Evolutionary conservation across 1,139 yeast species (phyloP).

Genomic region (Hanseniaspora sp.): DNA sequence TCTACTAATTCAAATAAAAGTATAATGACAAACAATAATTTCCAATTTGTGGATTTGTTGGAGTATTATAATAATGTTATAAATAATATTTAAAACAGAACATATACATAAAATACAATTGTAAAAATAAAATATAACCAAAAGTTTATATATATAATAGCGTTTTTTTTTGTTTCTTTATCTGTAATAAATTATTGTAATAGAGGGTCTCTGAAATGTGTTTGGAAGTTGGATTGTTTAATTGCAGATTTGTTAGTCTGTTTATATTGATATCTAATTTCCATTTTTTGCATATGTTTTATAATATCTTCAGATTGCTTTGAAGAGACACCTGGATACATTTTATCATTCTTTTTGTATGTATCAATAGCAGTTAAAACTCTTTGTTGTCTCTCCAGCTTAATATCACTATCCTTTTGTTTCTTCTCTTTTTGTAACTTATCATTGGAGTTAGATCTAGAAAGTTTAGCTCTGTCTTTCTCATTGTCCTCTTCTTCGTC

Average conservation of each 20-base stretch:
- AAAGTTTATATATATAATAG: too few relatives aligned
- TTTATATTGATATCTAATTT: slow-evolving; percentile 38
- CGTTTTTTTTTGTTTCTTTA: too few relatives aligned
- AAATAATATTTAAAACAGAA: background rate
- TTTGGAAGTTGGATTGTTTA: slow-evolving; percentile 48
- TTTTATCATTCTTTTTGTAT: slow-evolving; percentile 42
- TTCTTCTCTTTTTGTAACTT: slow-evolving; percentile 23
- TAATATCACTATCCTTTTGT: background rate
- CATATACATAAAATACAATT: slow-evolving; percentile 32
- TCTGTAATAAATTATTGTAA: slow-evolving; percentile 28
- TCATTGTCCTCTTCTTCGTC: slow-evolving; percentile 7
- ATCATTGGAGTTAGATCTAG: slow-evolving; percentile 17
- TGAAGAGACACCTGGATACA: slow-evolving; percentile 31
- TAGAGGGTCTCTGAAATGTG: slow-evolving; percentile 55
- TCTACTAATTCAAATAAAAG: slow-evolving; percentile 3
- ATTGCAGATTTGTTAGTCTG: slow-evolving; percentile 38
- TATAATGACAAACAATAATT: slow-evolving; percentile 12
- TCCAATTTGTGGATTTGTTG: slow-evolving; percentile 14
- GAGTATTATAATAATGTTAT: slow-evolving; percentile 14
- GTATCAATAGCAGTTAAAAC: slow-evolving; percentile 38
- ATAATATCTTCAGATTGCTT: slow-evolving; percentile 36
- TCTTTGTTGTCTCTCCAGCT: slow-evolving; percentile 11
- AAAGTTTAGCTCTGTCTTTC: background rate
- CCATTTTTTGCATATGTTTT: slow-evolving; percentile 38
- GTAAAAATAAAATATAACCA: background rate